phyloP scores from a whole-genome alignment of 495 filamentous ascomycete species.

The Staphylotrichum longicolle region DNA sequence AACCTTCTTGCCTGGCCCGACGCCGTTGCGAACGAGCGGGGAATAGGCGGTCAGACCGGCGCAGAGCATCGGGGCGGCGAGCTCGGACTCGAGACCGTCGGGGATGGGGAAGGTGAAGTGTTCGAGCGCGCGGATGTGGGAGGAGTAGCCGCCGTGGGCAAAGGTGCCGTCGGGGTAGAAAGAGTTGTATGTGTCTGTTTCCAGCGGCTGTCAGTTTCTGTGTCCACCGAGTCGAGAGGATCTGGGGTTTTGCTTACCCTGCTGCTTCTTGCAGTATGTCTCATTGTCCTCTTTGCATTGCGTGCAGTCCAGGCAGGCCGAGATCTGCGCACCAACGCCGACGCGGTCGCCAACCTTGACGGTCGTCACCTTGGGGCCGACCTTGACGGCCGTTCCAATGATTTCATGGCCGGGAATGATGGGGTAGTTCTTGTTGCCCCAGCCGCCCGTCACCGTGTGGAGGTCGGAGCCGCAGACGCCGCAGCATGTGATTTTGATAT shows the following conservation, averaged over 20 bases:
- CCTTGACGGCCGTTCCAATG: constrained; percentile 67
- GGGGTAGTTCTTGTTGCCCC: constrained; percentile 52
- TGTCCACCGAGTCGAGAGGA: too few species aligned
- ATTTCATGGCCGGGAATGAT: constrained; percentile 57
- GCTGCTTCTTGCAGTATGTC: constrained; percentile 70
- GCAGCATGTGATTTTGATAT: constrained; percentile 61
- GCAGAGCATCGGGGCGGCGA: constrained; percentile 77
- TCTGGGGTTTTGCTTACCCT: constrained; percentile 28
- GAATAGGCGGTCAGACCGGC: constrained; percentile 72
- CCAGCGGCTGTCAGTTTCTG: neutral
- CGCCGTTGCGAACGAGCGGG: constrained; percentile 61
- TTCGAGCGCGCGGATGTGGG: constrained; percentile 70
- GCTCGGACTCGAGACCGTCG: constrained; percentile 57
- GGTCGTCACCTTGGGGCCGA: constrained; percentile 49
- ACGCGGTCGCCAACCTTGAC: constrained; percentile 75
- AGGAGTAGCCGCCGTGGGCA: constrained; percentile 42
- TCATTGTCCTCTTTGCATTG: constrained; percentile 57
- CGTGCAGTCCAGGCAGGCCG: constrained; percentile 62
- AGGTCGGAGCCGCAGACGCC: constrained; percentile 79
- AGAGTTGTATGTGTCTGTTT: constrained; percentile 35
- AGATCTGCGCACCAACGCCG: constrained; percentile 75
- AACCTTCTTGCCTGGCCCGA: constrained; percentile 67
- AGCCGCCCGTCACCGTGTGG: constrained; percentile 74
- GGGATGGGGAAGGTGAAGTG: constrained; percentile 77
- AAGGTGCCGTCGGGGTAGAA: constrained; percentile 30